Evolutionary conservation across 2,329 filamentous ascomycete species (phyloP).

Genomic region (Mycogone perniciosa): DNA sequence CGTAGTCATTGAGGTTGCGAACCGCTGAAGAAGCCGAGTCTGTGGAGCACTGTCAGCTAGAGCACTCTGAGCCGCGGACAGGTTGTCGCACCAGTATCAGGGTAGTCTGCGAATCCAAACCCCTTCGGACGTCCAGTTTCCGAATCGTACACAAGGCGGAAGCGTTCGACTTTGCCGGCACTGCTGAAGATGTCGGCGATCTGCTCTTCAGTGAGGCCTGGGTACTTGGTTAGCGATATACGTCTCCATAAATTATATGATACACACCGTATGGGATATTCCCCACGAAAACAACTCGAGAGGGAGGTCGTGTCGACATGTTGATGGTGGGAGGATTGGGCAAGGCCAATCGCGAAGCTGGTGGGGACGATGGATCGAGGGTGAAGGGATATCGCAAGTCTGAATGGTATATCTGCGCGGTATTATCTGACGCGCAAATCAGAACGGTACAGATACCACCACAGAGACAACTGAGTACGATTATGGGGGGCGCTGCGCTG

Average conservation of each 20-base stretch:
- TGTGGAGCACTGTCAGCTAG: slow-evolving; percentile 23
- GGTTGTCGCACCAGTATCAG: slow-evolving; percentile 65
- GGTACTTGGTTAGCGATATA: slow-evolving; percentile 17
- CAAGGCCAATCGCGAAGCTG: neutral
- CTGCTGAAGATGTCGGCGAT: slow-evolving; percentile 90
- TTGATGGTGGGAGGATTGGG: slow-evolving; percentile 6
- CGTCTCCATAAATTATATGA: neutral
- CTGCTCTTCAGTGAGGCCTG: slow-evolving; percentile 91
- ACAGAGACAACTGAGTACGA: too few relatives aligned
- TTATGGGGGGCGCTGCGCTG: too few relatives aligned
- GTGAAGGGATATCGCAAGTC: neutral
- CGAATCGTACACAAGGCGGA: slow-evolving; percentile 89
- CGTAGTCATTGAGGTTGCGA: slow-evolving; percentile 89
- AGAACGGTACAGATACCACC: neutral
- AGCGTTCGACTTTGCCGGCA: slow-evolving; percentile 84
- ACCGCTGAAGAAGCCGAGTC: slow-evolving; percentile 86
- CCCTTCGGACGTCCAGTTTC: slow-evolving; percentile 93
- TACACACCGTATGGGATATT: slow-evolving; percentile 73
- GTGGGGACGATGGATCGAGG: neutral
- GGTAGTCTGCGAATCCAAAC: slow-evolving; percentile 94
- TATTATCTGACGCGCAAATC: too few relatives aligned
- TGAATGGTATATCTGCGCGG: neutral
- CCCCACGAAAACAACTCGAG: slow-evolving; percentile 76
- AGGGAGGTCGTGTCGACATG: slow-evolving; percentile 69
- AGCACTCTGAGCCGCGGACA: neutral